phyloP scores from a whole-genome alignment of 768 basidiomycete species.

The Serendipita sp. region DNA sequence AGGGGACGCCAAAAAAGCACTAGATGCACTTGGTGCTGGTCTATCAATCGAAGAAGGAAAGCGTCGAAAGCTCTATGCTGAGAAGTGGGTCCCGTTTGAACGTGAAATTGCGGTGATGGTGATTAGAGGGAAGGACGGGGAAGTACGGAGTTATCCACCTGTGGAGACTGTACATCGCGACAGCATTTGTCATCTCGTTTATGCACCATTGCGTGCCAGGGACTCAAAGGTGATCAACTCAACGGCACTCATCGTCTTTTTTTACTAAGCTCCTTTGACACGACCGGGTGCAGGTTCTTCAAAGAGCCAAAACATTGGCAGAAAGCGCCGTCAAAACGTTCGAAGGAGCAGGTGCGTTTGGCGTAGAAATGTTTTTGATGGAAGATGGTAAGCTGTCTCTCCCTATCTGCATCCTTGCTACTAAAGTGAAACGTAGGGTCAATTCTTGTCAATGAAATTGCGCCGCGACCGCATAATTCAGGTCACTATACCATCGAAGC shows the following conservation, averaged over 20 bases:
- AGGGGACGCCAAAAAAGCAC: conserved; percentile 32
- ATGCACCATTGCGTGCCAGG: conserved; percentile 54
- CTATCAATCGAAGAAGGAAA: conserved; percentile 29
- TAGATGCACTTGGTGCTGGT: conserved; percentile 24
- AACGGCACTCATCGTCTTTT: background rate
- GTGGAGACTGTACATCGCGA: conserved; percentile 94
- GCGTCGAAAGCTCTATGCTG: conserved; percentile 71
- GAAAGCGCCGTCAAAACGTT: conserved; percentile 66
- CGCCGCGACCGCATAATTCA: conserved; percentile 94
- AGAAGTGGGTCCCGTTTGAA: conserved; percentile 78
- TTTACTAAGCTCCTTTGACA: background rate
- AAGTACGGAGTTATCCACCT: conserved; percentile 68
- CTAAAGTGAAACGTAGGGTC: conserved; percentile 28
- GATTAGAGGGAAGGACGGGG: conserved; percentile 57
- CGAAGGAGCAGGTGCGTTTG: conserved; percentile 84
- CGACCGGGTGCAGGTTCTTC: conserved; percentile 27
- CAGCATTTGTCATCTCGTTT: conserved; percentile 83
- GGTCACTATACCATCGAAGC: conserved; percentile 99
- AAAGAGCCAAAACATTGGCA: conserved; percentile 52
- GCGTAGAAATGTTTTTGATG: conserved; percentile 96
- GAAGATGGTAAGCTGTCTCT: conserved; percentile 42
- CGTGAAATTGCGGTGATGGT: conserved; percentile 97
- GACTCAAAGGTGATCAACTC: conserved; percentile 17
- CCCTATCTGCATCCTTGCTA: background rate
- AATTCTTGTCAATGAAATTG: conserved; percentile 88